Evolutionary conservation across 1,139 yeast genomes (phyloP).

Genomic region (Entelexis sorbosivorans): DNA sequence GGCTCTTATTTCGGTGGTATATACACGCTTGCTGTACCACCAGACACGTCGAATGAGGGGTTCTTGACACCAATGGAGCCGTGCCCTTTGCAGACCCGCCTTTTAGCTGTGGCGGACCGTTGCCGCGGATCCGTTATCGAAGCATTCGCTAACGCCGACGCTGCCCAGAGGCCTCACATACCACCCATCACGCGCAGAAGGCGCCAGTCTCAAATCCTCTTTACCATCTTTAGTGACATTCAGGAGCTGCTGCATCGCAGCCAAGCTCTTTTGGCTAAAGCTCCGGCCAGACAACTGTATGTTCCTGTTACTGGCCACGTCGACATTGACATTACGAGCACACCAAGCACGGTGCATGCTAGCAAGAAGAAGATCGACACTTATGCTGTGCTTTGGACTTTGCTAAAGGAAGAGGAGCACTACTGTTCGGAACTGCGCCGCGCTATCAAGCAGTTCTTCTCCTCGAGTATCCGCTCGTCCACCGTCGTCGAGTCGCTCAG

Average conservation of each 20-base stretch:
- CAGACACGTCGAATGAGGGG: constrained; percentile 12
- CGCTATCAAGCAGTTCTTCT: neutral
- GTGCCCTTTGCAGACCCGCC: constrained; percentile 10
- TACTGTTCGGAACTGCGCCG: neutral
- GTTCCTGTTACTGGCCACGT: neutral
- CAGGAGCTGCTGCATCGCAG: constrained; percentile 1
- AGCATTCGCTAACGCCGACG: too few relatives aligned
- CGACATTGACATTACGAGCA: neutral
- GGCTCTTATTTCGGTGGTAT: constrained; percentile 22
- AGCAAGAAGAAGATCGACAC: neutral
- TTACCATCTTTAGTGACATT: constrained; percentile 15
- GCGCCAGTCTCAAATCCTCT: constrained; percentile 4
- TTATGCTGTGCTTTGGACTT: neutral
- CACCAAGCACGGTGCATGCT: neutral
- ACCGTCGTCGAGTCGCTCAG: neutral
- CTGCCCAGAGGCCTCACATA: neutral
- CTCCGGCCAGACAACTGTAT: neutral
- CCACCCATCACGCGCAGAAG: neutral
- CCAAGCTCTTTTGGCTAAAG: too few relatives aligned
- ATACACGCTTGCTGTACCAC: constrained; percentile 12
- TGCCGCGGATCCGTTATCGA: too few relatives aligned
- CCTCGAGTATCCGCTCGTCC: neutral
- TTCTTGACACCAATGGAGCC: constrained; percentile 18
- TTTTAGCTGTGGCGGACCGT: too few relatives aligned
- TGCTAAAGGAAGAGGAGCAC: neutral